Percentiles rank a stretch among this genome's conserved stretches.
These are phyloP conservation scores for Elaeis guineensis DNA, from an alignment of 176 grass and related monocot species.

Conservation along the genomic window DNA sequence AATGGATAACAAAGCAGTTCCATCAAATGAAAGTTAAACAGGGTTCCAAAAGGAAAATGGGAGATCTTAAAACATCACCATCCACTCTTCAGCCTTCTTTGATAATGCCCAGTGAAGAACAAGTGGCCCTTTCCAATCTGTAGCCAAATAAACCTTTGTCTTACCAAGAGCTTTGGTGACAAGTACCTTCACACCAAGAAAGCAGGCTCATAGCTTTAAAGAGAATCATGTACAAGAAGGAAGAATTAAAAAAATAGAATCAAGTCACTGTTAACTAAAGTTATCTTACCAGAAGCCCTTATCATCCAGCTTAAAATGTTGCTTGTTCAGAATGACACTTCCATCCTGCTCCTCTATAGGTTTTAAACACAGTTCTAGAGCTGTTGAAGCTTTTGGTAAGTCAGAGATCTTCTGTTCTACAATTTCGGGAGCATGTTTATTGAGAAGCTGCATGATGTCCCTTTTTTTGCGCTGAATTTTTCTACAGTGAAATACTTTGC, in stretches of 20 bases:
- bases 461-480: conserved; percentile 74
- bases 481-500: conserved; percentile 74
- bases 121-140: conserved; percentile 51
- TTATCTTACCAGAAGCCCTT: conserved; percentile 66
- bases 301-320: conserved; percentile 58
- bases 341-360: conserved; percentile 38
- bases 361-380: conserved; percentile 52
- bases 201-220: conserved; percentile 17
- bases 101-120: conserved; percentile 84
- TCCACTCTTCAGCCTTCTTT: conserved; percentile 63
- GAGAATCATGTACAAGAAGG: too few relatives aligned
- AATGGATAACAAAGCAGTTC: too few relatives aligned
- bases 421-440: conserved; percentile 40
- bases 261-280: neutral
- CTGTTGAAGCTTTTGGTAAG: conserved; percentile 38
- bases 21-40: too few relatives aligned
- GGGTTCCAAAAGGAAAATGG: too few relatives aligned
- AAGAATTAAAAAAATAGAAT: neutral
- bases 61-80: conserved; percentile 27
- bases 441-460: conserved; percentile 59
- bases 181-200: conserved; percentile 52
- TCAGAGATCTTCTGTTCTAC: conserved; percentile 29
- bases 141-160: conserved; percentile 74
- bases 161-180: conserved; percentile 44
- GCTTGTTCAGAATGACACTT: conserved; percentile 50